These are phyloP conservation scores for Salvia splendens DNA, from an alignment of 257 asterid species.

Conservation along the genomic window DNA sequence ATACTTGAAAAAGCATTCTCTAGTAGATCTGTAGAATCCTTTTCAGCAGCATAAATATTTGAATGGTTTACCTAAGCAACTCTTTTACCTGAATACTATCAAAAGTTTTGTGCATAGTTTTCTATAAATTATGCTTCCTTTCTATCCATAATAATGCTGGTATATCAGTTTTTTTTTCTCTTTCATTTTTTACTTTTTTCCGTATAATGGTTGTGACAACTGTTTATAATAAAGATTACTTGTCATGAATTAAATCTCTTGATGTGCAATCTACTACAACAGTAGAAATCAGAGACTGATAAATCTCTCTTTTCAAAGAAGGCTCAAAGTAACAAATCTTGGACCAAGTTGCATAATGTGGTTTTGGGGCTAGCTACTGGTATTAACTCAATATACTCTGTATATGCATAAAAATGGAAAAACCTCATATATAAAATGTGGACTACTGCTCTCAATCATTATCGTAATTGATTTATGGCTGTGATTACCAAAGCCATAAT, in stretches of 20 bases:
- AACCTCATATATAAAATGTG: not conserved
- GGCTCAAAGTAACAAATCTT: not conserved
- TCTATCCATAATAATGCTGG: conserved; percentile 11
- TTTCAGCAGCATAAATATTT: not conserved
- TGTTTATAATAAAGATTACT: not conserved
- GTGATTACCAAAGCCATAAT: not conserved
- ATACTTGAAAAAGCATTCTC: conserved; percentile 4
- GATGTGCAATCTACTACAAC: conserved; percentile 12
- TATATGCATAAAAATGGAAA: conserved; percentile 8
- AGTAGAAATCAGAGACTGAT: not conserved
- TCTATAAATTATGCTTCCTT: conserved; percentile 11
- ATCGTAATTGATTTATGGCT: not conserved
- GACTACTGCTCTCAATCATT: not conserved
- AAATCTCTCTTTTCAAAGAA: conserved; percentile 2
- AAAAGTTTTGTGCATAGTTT: conserved; percentile 4
- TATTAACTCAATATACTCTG: conserved; percentile 7
- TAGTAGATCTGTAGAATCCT: not conserved
- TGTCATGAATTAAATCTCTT: not conserved
- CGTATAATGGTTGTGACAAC: conserved; percentile 16
- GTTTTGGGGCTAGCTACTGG: not conserved
- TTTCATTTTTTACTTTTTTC: not conserved
- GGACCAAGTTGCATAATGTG: conserved; percentile 23
- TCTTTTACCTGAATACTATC: not conserved
- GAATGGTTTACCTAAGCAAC: not conserved
- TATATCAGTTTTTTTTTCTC: not conserved